Conservation (phyloP, 179 eudicot species). For the Nepenthes alata region DNA sequence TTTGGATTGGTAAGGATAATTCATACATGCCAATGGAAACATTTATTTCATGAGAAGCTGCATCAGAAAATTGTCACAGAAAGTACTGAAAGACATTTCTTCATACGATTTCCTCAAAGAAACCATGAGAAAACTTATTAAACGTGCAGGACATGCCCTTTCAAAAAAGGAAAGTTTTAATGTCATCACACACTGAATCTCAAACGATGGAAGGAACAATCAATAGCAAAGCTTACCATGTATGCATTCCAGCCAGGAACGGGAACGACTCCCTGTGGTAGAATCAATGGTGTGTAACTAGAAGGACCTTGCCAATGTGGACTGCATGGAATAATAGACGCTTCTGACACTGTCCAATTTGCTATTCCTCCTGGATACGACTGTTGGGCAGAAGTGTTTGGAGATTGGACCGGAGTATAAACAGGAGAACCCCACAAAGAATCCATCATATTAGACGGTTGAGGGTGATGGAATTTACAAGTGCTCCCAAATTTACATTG, state of each 20-base stretch:
- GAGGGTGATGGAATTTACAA: constrained; percentile 96
- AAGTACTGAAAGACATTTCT: no score
- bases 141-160: no score
- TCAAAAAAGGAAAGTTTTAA: no score
- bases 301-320: constrained; percentile 95
- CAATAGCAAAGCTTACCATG: constrained; percentile 46
- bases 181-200: no score
- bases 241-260: constrained; percentile 84
- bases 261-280: constrained; percentile 84
- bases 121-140: no score
- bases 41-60: neutral
- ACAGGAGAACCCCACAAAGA: constrained; percentile 74
- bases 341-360: constrained; percentile 71
- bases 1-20: no score
- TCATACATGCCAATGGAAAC: neutral
- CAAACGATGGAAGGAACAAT: neutral
- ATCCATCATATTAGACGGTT: constrained; percentile 63
- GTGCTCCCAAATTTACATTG: constrained; percentile 92
- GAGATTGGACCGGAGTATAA: constrained; percentile 78
- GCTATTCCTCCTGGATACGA: constrained; percentile 60
- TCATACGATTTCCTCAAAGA: no score
- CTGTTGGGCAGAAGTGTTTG: constrained; percentile 66
- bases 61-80: neutral
- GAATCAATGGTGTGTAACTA: constrained; percentile 63
- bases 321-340: constrained; percentile 54